Percentiles rank a stretch among this genome's conserved stretches.
Conservation (phyloP, 1,284 basidiomycete species). For the Boletus calvinii region DNA sequence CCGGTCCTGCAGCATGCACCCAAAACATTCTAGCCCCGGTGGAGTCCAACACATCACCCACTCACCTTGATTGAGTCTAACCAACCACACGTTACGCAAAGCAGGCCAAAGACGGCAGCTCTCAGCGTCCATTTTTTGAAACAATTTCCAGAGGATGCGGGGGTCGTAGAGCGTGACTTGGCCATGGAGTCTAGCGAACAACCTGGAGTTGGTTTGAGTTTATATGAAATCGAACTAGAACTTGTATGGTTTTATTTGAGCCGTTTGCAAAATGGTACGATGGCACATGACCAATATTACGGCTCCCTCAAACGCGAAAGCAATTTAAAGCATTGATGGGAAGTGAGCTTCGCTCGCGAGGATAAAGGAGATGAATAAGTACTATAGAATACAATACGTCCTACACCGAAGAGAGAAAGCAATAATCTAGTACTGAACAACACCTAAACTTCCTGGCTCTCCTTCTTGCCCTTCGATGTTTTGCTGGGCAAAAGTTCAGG, state of each 20-base stretch:
- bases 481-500: constrained; percentile 51
- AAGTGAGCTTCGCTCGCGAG: too few relatives aligned
- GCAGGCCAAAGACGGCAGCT: constrained; percentile 37
- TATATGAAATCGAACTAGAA: neutral
- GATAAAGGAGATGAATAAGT: constrained; percentile 28
- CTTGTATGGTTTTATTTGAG: neutral
- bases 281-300: too few relatives aligned
- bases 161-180: constrained; percentile 9
- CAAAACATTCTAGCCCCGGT: neutral
- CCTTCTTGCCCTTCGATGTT: constrained; percentile 39
- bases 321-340: too few relatives aligned
- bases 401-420: constrained; percentile 25
- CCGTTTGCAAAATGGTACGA: too few relatives aligned
- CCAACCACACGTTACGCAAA: constrained; percentile 46
- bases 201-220: neutral
- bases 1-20: constrained; percentile 38
- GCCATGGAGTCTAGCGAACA: constrained; percentile 15
- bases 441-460: constrained; percentile 33
- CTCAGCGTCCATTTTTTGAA: constrained; percentile 49
- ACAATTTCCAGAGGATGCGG: neutral
- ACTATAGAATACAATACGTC: constrained; percentile 34
- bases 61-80: constrained; percentile 61
- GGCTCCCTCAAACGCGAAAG: too few relatives aligned
- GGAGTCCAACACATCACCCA: neutral
- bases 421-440: constrained; percentile 21